Base-by-base conservation (phyloP, 2,329 filamentous ascomycete genomes). In the Cladophialophora bantiana region DNA sequence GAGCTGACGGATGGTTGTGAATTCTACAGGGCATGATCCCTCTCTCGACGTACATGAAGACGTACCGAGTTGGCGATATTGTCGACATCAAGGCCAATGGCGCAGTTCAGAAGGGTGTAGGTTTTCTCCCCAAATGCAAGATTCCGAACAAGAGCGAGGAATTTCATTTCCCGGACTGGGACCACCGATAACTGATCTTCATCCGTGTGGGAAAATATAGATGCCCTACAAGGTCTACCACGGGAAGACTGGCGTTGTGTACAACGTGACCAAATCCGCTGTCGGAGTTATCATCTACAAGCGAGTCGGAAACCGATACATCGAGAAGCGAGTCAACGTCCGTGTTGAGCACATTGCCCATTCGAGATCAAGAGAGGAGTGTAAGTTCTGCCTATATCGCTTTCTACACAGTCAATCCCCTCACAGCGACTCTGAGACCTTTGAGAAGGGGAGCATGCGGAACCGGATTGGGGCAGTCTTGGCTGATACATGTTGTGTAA, bases 281-380 rank as follows among this genome's bases (percentile, higher is more conserved):
- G 93, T 99, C 81, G 95, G 95, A 79, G 91, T 99, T 83, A 97
- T 99, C 86, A 92, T 99, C 85, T 94, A 96, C 91, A 97, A 97
- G 90, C 93, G 96, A 84, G 95, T 99, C 82, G 93, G 94, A 86
- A 95, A 98, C 90, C 92, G 94, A 80, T 99, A 97, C 90, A 88
- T 99, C 83, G 95, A 99, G 92, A 99, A 99, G 93, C 94, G 95
- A 83, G 90, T 99, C 87, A 98, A 97, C 90, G 88, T 99, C 85
- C 93, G 95, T 82, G 85, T 98, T 84, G 95, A 99, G 90, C 95
- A 99, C 90, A 88, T 99, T 84, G 85, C 85, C 79, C 91, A 92
- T 81, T 98, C 94, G 76, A 91, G 95, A 82, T 98, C 94, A 79
- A 89, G 95, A 81, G 94, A 98, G 79, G 94, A 95, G 83, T 98